These are phyloP conservation scores for Vanrija pseudolonga DNA, from an alignment of 1,284 basidiomycete species.

Conservation along the genomic window DNA sequence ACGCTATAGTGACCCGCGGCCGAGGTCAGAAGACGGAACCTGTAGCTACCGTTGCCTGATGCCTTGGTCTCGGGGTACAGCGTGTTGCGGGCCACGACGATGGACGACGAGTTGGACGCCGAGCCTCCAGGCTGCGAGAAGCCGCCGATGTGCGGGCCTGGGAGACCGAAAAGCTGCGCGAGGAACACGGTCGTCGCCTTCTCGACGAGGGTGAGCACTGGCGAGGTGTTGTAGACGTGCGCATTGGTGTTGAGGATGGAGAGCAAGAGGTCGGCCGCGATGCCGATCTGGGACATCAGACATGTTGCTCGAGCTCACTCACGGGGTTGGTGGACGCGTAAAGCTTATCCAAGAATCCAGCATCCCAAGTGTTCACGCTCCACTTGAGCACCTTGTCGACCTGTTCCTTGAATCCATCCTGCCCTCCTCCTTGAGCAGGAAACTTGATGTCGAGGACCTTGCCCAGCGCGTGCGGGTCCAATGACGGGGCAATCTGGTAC, in stretches of 20 bases:
- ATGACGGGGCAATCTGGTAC: not conserved
- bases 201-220: constrained; percentile 44
- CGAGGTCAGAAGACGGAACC: constrained; percentile 46
- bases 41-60: constrained; percentile 29
- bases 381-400: constrained; percentile 23
- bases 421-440: constrained; percentile 11
- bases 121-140: constrained; percentile 43
- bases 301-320: constrained; percentile 2
- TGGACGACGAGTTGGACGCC: constrained; percentile 45
- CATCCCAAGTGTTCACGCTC: constrained; percentile 34
- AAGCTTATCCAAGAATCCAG: constrained; percentile 43
- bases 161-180: constrained; percentile 25
- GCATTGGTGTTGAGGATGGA: constrained; percentile 49
- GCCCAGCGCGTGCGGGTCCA: constrained; percentile 11
- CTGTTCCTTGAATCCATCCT: constrained; percentile 18
- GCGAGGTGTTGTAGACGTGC: constrained; percentile 50
- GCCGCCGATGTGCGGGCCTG: constrained; percentile 19
- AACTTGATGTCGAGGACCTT: constrained; percentile 13
- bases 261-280: constrained; percentile 46
- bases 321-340: constrained; percentile 47
- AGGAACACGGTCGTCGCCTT: constrained; percentile 23
- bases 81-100: constrained; percentile 47
- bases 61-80: constrained; percentile 40
- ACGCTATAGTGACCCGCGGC: constrained; percentile 47
- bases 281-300: constrained; percentile 24